A percentile compares a stretch with the other conserved stretches of the same genome.
phyloP scores from a whole-genome alignment of 495 filamentous ascomycete genomes.

The Neurospora sp. region DNA sequence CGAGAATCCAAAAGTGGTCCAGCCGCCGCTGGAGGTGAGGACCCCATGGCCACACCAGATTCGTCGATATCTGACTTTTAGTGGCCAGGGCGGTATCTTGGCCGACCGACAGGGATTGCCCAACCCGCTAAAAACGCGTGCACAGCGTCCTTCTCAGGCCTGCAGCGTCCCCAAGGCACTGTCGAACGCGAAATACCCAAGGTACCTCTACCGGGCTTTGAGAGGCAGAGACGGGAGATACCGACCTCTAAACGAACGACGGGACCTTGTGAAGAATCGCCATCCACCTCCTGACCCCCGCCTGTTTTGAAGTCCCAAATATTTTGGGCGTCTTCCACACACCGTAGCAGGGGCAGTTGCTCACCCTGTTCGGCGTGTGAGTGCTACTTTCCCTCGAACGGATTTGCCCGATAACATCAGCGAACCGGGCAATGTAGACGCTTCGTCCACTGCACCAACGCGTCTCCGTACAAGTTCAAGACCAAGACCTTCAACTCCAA shows the following conservation, averaged over 20 bases:
- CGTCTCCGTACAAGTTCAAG: not conserved
- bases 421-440: not conserved
- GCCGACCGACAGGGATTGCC: conserved; percentile 26
- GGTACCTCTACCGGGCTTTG: not conserved
- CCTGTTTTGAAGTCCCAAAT: not conserved
- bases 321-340: not conserved
- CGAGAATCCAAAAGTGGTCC: conserved; percentile 6
- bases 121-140: not conserved
- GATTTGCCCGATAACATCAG: not conserved
- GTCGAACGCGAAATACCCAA: not conserved
- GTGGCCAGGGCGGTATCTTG: conserved; percentile 26
- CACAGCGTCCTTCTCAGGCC: not conserved
- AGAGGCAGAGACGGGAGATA: not conserved
- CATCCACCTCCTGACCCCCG: not conserved
- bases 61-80: conserved; percentile 28
- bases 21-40: conserved; percentile 9
- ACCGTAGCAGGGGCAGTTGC: not conserved
- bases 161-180: not conserved
- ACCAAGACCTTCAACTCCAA: not conserved
- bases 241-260: not conserved
- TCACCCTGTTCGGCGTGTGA: not conserved
- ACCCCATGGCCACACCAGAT: conserved; percentile 22
- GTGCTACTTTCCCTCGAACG: not conserved
- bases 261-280: not conserved
- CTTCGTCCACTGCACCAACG: not conserved